These are phyloP conservation scores for Neurospora cerealis DNA, from an alignment of 495 filamentous ascomycete genomes.

Conservation along the genomic window DNA sequence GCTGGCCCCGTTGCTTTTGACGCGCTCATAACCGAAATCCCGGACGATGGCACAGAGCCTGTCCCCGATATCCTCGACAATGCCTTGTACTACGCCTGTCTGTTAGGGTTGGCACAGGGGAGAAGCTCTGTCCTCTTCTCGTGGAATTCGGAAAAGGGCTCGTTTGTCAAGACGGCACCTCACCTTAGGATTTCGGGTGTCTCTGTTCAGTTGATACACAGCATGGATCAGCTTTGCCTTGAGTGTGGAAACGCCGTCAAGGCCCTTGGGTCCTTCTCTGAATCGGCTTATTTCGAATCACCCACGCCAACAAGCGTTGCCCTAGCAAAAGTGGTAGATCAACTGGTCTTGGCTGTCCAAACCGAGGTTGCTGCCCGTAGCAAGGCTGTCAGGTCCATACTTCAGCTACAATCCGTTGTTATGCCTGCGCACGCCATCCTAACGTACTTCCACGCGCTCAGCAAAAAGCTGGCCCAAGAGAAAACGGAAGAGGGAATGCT, in stretches of 20 bases:
- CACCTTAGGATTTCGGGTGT: conserved; percentile 59
- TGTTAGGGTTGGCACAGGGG: conserved; percentile 68
- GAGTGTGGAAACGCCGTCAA: conserved; percentile 49
- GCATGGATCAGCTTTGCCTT: conserved; percentile 47
- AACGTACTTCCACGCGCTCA: conserved; percentile 48
- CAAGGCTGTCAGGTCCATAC: conserved; percentile 36
- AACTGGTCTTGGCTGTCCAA: conserved; percentile 45
- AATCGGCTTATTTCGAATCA: conserved; percentile 30
- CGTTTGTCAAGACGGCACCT: conserved; percentile 47
- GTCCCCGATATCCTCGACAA: conserved; percentile 26
- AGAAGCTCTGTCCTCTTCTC: conserved; percentile 70
- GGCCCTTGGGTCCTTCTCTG: conserved; percentile 43
- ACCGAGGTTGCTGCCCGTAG: conserved; percentile 39
- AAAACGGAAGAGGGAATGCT: conserved; percentile 59
- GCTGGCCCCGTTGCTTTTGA: conserved; percentile 66
- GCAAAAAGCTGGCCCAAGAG: conserved; percentile 41
- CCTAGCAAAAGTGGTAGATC: conserved; percentile 48
- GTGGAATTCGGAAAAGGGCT: conserved; percentile 47
- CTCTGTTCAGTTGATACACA: conserved; percentile 46
- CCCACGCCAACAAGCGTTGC: conserved; percentile 47
- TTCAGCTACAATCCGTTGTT: conserved; percentile 64
- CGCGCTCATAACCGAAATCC: conserved; percentile 37
- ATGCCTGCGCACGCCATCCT: conserved; percentile 53
- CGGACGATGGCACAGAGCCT: background rate
- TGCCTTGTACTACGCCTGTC: conserved; percentile 46